Percentiles rank a stretch among this genome's conserved stretches.
Evolutionary conservation across 2,329 filamentous ascomycete species (phyloP).

Genomic region (Hymenoscyphus fructigenus): DNA sequence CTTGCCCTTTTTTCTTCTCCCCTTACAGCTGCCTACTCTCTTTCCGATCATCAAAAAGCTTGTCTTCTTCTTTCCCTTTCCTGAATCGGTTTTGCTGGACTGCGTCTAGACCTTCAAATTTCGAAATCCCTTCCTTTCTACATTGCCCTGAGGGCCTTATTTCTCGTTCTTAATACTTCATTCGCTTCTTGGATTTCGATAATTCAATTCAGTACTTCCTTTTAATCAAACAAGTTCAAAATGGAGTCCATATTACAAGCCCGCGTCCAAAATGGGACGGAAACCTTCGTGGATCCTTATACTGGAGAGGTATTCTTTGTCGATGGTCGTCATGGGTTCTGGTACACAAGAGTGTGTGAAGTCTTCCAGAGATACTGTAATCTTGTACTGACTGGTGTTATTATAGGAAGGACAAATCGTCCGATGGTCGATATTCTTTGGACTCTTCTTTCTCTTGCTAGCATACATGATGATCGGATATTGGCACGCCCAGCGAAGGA

Average conservation of each 20-base stretch:
- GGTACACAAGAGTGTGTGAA: conserved; percentile 41
- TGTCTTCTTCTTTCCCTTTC: neutral
- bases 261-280: neutral
- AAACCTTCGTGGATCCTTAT: conserved; percentile 3
- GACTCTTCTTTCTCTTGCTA: conserved; percentile 59
- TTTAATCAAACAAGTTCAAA: conserved; percentile 1
- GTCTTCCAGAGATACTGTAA: neutral
- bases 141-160: neutral
- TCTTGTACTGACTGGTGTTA: conserved; percentile 28
- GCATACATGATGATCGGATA: conserved; percentile 67
- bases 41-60: neutral
- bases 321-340: conserved; percentile 39
- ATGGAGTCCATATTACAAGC: neutral
- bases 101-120: neutral
- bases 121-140: neutral
- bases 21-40: neutral
- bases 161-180: neutral
- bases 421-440: conserved; percentile 62
- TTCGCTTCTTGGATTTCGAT: neutral
- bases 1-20: neutral
- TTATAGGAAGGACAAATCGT: conserved; percentile 43
- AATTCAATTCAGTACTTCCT: neutral
- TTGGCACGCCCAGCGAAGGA: conserved; percentile 65
- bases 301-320: conserved; percentile 18
- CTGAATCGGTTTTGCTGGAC: neutral